Evolutionary conservation across 495 filamentous ascomycete species (phyloP).

Genomic region (Extremus antarcticus): DNA sequence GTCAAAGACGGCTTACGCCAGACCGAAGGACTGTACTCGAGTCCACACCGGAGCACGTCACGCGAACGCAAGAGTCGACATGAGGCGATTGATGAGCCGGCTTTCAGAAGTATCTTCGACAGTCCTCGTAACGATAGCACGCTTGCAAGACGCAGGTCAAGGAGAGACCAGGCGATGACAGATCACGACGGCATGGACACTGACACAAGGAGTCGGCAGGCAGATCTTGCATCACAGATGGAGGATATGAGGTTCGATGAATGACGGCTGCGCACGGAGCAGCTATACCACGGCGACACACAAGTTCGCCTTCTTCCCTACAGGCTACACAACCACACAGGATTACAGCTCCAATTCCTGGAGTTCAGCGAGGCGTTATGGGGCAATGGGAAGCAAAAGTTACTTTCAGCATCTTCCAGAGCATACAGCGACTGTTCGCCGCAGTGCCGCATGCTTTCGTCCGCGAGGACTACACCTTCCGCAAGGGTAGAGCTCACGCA

Average conservation of each 20-base stretch:
- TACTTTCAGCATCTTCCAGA: constrained; percentile 1
- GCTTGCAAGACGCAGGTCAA: constrained; percentile 35
- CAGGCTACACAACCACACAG: neutral
- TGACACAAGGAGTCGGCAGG: neutral
- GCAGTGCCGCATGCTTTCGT: neutral
- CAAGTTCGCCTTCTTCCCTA: neutral
- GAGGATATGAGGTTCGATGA: constrained; percentile 4
- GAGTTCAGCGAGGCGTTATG: constrained; percentile 5
- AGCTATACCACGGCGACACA: neutral
- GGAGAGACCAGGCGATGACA: constrained; percentile 41
- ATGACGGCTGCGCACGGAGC: neutral
- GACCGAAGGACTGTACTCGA: constrained; percentile 37
- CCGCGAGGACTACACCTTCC: neutral
- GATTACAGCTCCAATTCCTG: no score
- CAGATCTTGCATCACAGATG: constrained; percentile 11
- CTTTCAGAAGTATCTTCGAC: constrained; percentile 48
- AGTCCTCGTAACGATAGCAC: constrained; percentile 35
- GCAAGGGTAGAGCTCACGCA: neutral
- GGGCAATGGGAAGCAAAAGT: neutral
- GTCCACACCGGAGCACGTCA: constrained; percentile 42
- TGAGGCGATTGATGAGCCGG: constrained; percentile 8
- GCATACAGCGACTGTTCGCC: neutral
- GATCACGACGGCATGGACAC: constrained; percentile 25
- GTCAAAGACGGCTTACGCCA: constrained; percentile 57
- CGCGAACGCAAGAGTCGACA: neutral